Evolutionary conservation across 192 early-diverging fungal genomes (phyloP).

Genomic region (Dimargaris verticillata): DNA sequence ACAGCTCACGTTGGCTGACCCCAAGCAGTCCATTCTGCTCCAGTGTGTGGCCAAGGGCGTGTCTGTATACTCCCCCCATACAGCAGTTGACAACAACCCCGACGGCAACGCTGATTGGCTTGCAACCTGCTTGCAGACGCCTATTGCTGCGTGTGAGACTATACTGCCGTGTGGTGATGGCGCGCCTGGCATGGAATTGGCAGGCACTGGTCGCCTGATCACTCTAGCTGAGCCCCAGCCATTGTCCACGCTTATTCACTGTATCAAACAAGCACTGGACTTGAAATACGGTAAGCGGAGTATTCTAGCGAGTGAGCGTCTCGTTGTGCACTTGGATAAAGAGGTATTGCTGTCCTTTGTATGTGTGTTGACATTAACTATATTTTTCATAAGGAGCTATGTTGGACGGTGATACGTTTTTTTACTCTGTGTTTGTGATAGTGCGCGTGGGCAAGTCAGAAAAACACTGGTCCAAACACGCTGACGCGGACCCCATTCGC

Average conservation of each 20-base stretch:
- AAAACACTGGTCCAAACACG: neutral
- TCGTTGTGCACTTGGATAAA: no score
- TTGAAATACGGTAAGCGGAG: conserved; percentile 39
- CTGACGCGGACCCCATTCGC: conserved; percentile 28
- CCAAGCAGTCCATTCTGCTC: conserved; percentile 66
- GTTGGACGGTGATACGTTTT: no score
- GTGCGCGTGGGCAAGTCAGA: neutral
- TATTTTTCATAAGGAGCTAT: no score
- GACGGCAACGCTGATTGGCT: conserved; percentile 89
- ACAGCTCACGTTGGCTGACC: conserved; percentile 50
- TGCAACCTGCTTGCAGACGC: conserved; percentile 38
- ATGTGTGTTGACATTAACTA: no score
- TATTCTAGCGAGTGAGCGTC: no score
- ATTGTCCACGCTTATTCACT: conserved; percentile 32
- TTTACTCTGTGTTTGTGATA: no score
- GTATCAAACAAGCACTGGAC: conserved; percentile 44
- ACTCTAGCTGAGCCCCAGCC: conserved; percentile 34
- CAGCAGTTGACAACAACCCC: conserved; percentile 62
- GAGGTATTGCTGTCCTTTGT: no score
- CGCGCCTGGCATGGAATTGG: conserved; percentile 28
- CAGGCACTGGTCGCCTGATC: conserved; percentile 44
- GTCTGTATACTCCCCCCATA: conserved; percentile 83
- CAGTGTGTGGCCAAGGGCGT: conserved; percentile 69
- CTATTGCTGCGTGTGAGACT: conserved; percentile 15
- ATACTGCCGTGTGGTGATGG: conserved; percentile 3